These are phyloP conservation scores for Collariella sp. DNA, from an alignment of 495 filamentous ascomycete species.

Conservation along the genomic window DNA sequence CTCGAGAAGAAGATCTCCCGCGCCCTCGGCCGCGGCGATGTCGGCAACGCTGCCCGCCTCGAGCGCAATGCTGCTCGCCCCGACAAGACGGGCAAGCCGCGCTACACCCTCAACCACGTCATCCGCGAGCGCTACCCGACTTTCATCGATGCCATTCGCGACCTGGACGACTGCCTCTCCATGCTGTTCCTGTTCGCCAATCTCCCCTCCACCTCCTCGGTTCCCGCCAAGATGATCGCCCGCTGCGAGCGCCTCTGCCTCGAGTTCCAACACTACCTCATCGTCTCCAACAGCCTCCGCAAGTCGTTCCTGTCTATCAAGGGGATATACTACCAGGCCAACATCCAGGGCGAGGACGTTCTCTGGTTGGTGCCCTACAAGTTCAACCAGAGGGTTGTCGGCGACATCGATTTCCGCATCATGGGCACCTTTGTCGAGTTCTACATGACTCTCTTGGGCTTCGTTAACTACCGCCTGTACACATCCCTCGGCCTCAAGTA, in stretches of 20 bases:
- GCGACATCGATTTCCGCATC: constrained; percentile 93
- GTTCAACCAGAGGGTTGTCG: constrained; percentile 87
- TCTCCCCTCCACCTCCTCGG: constrained; percentile 76
- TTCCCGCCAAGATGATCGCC: constrained; percentile 86
- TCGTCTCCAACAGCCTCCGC: constrained; percentile 76
- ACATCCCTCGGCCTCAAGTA: constrained; percentile 85
- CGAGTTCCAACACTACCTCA: constrained; percentile 97
- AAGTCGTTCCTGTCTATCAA: constrained; percentile 98
- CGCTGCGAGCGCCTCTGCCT: constrained; percentile 83
- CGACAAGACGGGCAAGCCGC: constrained; percentile 76
- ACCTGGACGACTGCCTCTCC: constrained; percentile 92
- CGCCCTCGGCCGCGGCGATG: constrained; percentile 84
- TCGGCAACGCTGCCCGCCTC: constrained; percentile 64
- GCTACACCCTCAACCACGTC: constrained; percentile 87
- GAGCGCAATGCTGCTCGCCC: constrained; percentile 56
- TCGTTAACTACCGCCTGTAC: constrained; percentile 91
- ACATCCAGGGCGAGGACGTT: constrained; percentile 94
- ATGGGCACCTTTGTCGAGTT: constrained; percentile 99
- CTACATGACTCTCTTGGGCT: constrained; percentile 90
- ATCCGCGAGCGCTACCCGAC: constrained; percentile 97
- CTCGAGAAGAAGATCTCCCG: constrained; percentile 93
- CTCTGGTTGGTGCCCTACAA: constrained; percentile 95
- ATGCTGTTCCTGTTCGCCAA: constrained; percentile 97
- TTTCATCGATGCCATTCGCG: constrained; percentile 86
- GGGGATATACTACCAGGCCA: constrained; percentile 98